Base-by-base conservation (phyloP, 306 rosid species). In the Castanea mollissima region DNA sequence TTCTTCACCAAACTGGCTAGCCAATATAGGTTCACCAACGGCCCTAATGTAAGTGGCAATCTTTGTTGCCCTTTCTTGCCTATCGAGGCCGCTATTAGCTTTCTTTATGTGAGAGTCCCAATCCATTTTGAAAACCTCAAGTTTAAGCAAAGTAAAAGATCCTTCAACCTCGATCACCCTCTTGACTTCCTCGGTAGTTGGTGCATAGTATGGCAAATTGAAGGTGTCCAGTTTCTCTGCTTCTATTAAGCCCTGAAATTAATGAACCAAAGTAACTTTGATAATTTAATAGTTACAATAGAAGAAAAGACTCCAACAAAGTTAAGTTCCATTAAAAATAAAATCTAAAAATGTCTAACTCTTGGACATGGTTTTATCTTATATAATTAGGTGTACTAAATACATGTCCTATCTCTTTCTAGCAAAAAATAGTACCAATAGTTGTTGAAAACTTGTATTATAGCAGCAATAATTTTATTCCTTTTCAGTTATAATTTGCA, bases 21-120 rank as follows among this genome's bases (percentile, higher is more conserved):
- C 52, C 11, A 88, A 76, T 51, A 87, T 71, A 6, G 95, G 84
- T 67, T 91, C 95, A 9, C 25, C 57, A 59, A 65, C 71, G 0
- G 90, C 90, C 60, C 90, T 81, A 0, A 55, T 52, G 49, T 19
- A 75, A 35, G 79, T 77, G 13, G 91, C 83, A 6, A 81, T 54
- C 7, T 70, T 51, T 27, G 56, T 57, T 7, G 5, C 87, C 51
- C 78, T 77, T 3, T 21, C 72, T 6, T 78, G 56, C 20, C 68
- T 69, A 78, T 74, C 74, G 76, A 77, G 4, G 54, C 16, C 63
- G 41, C 10, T 31, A 0, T 54, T 12, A 14, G 65, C 74, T 25
- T 82, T 83, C 10, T 85, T 56, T 7, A 79, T 10, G 1, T 52
- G 51, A 4, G 60, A 80, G 20, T 82, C 79, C 82, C 79, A 72